Conservation (phyloP, 176 grass and related monocot genomes). For the Dactylis glomerata region DNA sequence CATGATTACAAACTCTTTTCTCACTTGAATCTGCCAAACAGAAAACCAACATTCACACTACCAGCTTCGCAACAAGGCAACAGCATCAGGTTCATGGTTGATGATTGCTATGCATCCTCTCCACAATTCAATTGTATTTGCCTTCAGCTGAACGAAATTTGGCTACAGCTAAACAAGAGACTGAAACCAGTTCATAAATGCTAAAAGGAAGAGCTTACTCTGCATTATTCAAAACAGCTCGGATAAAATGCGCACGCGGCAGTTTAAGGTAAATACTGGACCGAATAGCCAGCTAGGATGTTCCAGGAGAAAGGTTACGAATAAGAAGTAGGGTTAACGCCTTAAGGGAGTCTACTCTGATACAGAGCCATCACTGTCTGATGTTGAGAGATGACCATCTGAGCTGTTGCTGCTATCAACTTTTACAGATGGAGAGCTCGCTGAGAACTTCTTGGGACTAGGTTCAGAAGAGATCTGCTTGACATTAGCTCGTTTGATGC, state of each 20-base stretch:
- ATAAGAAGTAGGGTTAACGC: background rate
- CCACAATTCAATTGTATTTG: background rate
- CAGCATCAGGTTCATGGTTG: background rate
- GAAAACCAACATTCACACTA: background rate
- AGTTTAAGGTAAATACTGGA: background rate
- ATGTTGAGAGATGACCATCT: background rate
- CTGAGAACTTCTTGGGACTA: constrained; percentile 31
- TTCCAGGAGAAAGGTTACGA: background rate
- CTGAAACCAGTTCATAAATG: constrained; percentile 7
- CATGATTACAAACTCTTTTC: background rate
- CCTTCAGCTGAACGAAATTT: background rate
- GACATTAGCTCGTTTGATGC: constrained; percentile 63
- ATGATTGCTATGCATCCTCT: background rate
- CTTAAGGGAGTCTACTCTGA: constrained; percentile 42
- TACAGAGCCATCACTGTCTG: constrained; percentile 11
- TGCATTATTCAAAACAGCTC: background rate
- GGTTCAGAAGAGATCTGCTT: constrained; percentile 20
- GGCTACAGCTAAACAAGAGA: background rate
- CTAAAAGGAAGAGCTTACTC: background rate
- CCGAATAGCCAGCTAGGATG: background rate
- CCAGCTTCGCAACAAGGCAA: background rate
- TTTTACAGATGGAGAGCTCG: constrained; percentile 19
- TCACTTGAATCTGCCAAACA: background rate
- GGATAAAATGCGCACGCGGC: background rate
- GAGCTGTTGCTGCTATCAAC: constrained; percentile 23